Base-by-base conservation (phyloP, 176 grass and related monocot species). In the Themeda triandra region DNA sequence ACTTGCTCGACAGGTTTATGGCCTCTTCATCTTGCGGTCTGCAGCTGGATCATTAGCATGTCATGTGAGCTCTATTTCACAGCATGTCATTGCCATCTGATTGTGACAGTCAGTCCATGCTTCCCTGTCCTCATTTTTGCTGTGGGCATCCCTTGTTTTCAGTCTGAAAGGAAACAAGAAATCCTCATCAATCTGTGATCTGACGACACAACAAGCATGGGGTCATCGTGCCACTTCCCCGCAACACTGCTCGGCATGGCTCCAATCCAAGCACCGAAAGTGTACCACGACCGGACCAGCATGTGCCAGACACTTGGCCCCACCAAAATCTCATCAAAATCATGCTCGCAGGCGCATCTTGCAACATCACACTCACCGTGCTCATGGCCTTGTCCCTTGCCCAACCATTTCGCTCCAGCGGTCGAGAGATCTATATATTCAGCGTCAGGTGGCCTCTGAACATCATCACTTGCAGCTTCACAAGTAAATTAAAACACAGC, bases 1-100 rank as follows among this genome's bases (percentile, higher is more conserved):
- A 77, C 12, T 77, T 77, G 75, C 33, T 78, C n/a, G 54, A 63
- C 51, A 83, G 35, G 45, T 53, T 78, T 73, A 82, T 65, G 41
- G 8, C 40, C 24, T 28, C 72, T 13, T 75, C 49, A 76, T 9
- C 21, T 48, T 7, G 8, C 1, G 17, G 35, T 58, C 13, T 36
- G 39, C 32, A 46, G n/a, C 8, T 82, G 67, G 63, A 48, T 62
- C 60, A 77, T 14, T 5, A 42, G 70, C 85, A 87, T 14, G 6
- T 39, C 77, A 59, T 69, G 78, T 82, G 62, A 66, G 8, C 41
- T 63, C 66, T 12, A 41, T 73, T 71, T 77, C 19, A 45, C 58
- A 40, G 42, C 73, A 59, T 35, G 23, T n/a, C 32, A 45, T 21
- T 19, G 2, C 13, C n/a, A 25, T 63, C 29, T 69, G 29, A 79